Conservation (phyloP, 306 rosid species). For the Amphicarpaea edgeworthii region DNA sequence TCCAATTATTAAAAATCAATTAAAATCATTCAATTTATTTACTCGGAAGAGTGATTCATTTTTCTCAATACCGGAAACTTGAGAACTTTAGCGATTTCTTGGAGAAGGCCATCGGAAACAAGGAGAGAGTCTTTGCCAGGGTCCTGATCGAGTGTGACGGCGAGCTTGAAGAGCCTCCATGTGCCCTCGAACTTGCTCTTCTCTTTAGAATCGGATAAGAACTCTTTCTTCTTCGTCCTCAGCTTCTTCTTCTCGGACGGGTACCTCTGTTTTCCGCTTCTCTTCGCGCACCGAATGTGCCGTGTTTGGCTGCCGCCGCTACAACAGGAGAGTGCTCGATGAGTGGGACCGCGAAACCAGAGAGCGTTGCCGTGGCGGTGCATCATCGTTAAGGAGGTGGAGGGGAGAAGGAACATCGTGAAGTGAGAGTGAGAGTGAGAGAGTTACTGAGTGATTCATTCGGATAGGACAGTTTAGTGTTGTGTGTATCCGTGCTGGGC, state of each 20-base stretch:
- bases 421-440: neutral
- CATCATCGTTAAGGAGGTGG: conserved; percentile 55
- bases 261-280: conserved; percentile 84
- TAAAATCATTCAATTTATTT: neutral
- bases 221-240: conserved; percentile 64
- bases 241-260: conserved; percentile 94
- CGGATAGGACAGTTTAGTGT: conserved; percentile 50
- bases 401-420: conserved; percentile 66
- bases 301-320: conserved; percentile 47
- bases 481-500: no score
- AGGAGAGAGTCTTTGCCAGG: conserved; percentile 86
- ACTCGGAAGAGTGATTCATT: no score
- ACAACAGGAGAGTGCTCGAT: no score
- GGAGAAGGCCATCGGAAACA: conserved; percentile 74
- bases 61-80: conserved; percentile 65
- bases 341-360: conserved; percentile 39
- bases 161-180: conserved; percentile 88
- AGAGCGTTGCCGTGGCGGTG: conserved; percentile 36
- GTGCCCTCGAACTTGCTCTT: conserved; percentile 68
- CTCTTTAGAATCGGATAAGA: conserved; percentile 43
- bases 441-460: neutral
- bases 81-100: conserved; percentile 74
- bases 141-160: conserved; percentile 68
- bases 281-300: conserved; percentile 61
- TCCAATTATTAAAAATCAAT: neutral